These are phyloP conservation scores for Calonectria montana DNA, from an alignment of 2,329 filamentous ascomycete genomes.

Conservation along the genomic window DNA sequence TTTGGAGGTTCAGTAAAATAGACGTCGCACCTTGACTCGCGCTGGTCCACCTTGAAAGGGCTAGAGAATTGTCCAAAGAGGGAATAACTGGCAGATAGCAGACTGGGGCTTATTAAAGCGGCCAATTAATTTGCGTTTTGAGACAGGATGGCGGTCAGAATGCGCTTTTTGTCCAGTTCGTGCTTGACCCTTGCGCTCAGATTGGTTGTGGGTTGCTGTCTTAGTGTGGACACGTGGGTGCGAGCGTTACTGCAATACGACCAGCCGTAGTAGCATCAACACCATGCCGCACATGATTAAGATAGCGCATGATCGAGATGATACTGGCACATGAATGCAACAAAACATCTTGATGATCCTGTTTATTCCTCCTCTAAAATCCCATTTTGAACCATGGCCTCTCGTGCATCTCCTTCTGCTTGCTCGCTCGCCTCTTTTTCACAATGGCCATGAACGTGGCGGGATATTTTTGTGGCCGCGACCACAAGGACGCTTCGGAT, in stretches of 20 bases:
- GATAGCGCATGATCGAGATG: conserved; percentile 23
- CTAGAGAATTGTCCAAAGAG: neutral
- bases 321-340: conserved; percentile 15
- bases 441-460: conserved; percentile 17
- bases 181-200: conserved; percentile 24
- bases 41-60: neutral
- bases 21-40: neutral
- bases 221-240: conserved; percentile 36
- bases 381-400: neutral
- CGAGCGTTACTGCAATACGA: conserved; percentile 33
- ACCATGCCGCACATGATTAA: conserved; percentile 28
- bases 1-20: neutral
- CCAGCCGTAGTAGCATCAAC: conserved; percentile 15
- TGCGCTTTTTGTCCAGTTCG: conserved; percentile 20
- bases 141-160: neutral
- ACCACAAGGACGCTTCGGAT: conserved; percentile 22
- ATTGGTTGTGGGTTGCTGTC: conserved; percentile 28
- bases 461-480: conserved; percentile 25
- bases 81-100: neutral
- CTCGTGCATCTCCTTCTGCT: neutral
- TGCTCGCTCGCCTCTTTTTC: neutral
- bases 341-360: neutral
- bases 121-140: neutral
- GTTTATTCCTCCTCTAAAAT: neutral
- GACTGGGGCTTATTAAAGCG: neutral